Percentiles rank a stretch among this genome's conserved stretches.
Evolutionary conservation across 495 filamentous ascomycete species (phyloP).

Genomic region (Podospora pseudocomata): DNA sequence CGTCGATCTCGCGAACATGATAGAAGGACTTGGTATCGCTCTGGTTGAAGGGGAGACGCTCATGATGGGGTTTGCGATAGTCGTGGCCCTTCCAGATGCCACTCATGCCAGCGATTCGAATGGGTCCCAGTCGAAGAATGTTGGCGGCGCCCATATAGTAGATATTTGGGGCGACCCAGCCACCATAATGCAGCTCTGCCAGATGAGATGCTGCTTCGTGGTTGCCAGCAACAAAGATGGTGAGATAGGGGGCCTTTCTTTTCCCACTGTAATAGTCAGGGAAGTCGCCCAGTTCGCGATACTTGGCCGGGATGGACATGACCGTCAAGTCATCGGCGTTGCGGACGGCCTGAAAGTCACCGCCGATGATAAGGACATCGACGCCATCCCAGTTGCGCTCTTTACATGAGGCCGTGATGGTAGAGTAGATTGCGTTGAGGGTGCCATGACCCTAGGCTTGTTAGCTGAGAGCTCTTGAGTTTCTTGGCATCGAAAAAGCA

Average conservation of each 20-base stretch:
- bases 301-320: constrained; percentile 84
- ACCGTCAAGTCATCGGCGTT: constrained; percentile 81
- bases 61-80: constrained; percentile 74
- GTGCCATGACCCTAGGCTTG: constrained; percentile 76
- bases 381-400: constrained; percentile 69
- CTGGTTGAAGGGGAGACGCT: constrained; percentile 77
- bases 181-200: constrained; percentile 90
- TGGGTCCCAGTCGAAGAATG: constrained; percentile 71
- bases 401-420: constrained; percentile 58
- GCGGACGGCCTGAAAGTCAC: constrained; percentile 84
- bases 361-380: constrained; percentile 82
- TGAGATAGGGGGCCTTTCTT: constrained; percentile 75
- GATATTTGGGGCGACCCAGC: constrained; percentile 95
- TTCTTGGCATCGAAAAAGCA: constrained; percentile 2
- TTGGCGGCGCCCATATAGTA: constrained; percentile 94
- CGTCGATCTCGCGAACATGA: constrained; percentile 85
- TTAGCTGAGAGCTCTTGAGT: constrained; percentile 14
- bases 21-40: constrained; percentile 75
- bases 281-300: constrained; percentile 80
- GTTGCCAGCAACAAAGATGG: constrained; percentile 90
- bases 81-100: constrained; percentile 91
- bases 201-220: constrained; percentile 87
- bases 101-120: constrained; percentile 85
- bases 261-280: constrained; percentile 84
- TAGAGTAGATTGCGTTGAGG: constrained; percentile 83